These are phyloP conservation scores for Fusarium albosuccineum DNA, from an alignment of 2,329 filamentous ascomycete genomes.

Conservation along the genomic window DNA sequence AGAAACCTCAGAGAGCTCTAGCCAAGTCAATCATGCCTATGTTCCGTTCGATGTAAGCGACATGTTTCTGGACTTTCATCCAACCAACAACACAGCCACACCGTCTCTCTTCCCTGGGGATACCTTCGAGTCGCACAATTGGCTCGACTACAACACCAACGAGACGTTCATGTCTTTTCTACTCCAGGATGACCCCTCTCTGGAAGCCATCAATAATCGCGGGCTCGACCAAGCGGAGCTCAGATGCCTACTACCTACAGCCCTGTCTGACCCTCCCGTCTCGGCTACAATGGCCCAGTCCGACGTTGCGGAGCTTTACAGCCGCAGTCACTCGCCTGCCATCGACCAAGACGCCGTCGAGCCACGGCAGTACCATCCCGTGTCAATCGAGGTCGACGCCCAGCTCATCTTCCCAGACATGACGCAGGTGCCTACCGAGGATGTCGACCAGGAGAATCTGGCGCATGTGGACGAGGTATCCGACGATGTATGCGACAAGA, in stretches of 20 bases:
- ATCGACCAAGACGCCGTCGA: constrained; percentile 13
- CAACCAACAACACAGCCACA: neutral
- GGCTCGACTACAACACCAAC: neutral
- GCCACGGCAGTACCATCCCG: constrained; percentile 4
- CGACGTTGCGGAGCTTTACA: constrained; percentile 6
- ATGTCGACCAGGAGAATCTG: constrained; percentile 14
- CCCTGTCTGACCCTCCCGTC: neutral
- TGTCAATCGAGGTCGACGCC: constrained; percentile 11
- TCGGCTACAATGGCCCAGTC: constrained; percentile 1
- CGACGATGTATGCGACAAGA: neutral
- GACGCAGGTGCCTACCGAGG: neutral
- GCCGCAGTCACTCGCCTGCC: constrained; percentile 5
- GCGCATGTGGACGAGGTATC: constrained; percentile 7
- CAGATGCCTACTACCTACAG: neutral
- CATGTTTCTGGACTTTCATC: neutral
- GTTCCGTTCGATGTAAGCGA: neutral
- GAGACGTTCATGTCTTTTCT: neutral
- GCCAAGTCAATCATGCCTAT: neutral
- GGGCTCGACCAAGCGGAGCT: constrained; percentile 7
- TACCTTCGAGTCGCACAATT: neutral
- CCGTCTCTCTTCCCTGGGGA: neutral
- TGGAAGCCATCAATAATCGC: constrained; percentile 1
- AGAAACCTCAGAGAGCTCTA: neutral
- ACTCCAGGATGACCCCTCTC: constrained; percentile 3
- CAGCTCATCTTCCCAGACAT: constrained; percentile 11